phyloP scores from a whole-genome alignment of 768 basidiomycete genomes.

The Hortiboletus flavorubellus region DNA sequence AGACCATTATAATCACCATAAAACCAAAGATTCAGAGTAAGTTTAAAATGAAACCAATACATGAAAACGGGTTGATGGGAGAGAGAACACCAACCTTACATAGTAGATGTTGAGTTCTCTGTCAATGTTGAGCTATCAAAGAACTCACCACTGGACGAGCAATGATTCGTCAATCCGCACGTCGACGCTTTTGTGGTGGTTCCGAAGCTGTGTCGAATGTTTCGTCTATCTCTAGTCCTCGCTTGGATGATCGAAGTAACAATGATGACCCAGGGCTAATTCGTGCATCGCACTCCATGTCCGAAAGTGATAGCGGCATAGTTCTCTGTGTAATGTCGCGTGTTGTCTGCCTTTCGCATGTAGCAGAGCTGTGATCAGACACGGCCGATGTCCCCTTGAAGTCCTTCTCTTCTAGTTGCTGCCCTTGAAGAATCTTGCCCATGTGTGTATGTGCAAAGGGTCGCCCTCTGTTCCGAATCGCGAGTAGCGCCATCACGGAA shows the following conservation, averaged over 20 bases:
- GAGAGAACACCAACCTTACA: background rate
- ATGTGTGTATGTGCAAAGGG: background rate
- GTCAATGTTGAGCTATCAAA: background rate
- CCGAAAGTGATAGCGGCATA: background rate
- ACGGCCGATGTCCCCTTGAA: background rate
- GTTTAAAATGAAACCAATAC: too few relatives aligned
- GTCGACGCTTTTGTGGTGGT: background rate
- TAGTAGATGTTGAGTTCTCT: background rate
- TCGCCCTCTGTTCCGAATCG: conserved; percentile 15
- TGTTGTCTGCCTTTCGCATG: background rate
- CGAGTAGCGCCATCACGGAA: conserved; percentile 19
- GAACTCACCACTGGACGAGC: background rate
- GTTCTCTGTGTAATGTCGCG: background rate
- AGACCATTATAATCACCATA: too few relatives aligned
- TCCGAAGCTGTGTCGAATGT: background rate
- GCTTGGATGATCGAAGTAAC: background rate
- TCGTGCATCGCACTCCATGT: background rate
- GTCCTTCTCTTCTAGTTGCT: background rate
- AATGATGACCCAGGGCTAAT: background rate
- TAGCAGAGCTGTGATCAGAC: too few relatives aligned
- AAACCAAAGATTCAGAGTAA: too few relatives aligned
- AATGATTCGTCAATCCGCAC: background rate
- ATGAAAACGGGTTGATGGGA: background rate
- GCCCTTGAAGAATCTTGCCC: background rate
- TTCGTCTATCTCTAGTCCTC: background rate